These are phyloP conservation scores for Gossypium trilobum DNA, from an alignment of 441 rosid genomes.

Conservation along the genomic window DNA sequence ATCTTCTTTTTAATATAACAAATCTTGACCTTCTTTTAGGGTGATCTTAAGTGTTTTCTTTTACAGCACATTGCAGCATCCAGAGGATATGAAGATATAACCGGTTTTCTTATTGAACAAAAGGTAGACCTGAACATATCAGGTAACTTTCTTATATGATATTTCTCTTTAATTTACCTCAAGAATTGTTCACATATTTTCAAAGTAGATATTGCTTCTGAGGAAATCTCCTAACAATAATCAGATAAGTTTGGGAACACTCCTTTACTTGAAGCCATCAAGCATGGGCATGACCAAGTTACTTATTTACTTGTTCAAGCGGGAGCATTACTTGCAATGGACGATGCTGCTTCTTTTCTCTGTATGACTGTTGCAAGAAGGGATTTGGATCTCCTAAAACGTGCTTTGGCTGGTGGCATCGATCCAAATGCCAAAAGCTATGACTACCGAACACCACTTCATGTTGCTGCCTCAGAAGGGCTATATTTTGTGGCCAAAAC, in stretches of 20 bases:
- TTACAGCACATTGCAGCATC: constrained; percentile 73
- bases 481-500: constrained; percentile 37
- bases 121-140: constrained; percentile 41
- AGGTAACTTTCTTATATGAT: constrained; percentile 25
- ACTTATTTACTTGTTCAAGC: constrained; percentile 47
- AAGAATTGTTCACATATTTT: not conserved
- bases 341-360: constrained; percentile 61
- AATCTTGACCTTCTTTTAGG: not conserved
- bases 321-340: constrained; percentile 49
- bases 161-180: not conserved
- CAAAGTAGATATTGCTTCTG: not conserved
- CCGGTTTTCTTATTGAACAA: constrained; percentile 50
- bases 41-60: not conserved
- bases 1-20: not conserved
- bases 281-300: constrained; percentile 56
- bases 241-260: constrained; percentile 67
- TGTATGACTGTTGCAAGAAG: constrained; percentile 58
- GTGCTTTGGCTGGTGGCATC: constrained; percentile 45
- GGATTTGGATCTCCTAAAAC: constrained; percentile 47
- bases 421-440: constrained; percentile 66
- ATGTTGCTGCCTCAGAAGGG: constrained; percentile 77
- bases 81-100: constrained; percentile 60
- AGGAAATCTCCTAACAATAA: not conserved
- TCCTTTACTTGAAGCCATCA: constrained; percentile 70
- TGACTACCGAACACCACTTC: constrained; percentile 69